These are phyloP conservation scores for Sesbania bispinosa DNA, from an alignment of 306 rosid species.

Conservation along the genomic window DNA sequence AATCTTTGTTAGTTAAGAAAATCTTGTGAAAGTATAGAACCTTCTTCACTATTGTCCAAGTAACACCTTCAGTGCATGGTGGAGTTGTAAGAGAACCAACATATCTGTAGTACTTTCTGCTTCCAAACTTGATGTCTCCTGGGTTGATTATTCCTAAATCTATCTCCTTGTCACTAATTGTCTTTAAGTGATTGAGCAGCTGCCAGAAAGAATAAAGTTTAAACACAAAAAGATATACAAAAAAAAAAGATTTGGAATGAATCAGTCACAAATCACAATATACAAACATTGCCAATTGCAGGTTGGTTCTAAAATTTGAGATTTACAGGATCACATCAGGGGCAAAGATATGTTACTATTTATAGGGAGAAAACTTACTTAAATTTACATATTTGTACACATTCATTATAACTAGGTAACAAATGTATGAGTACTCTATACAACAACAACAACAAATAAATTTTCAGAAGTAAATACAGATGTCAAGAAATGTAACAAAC, in stretches of 20 bases:
- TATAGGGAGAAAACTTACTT: no score
- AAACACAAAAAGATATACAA: neutral
- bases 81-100: slow-evolving; percentile 76
- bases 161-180: slow-evolving; percentile 33
- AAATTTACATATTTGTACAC: no score
- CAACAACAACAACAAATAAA: neutral
- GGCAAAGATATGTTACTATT: no score
- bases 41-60: slow-evolving; percentile 67
- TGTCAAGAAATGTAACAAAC: slow-evolving; percentile 27
- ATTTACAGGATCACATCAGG: neutral
- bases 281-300: neutral
- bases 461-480: neutral
- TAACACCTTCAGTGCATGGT: slow-evolving; percentile 76
- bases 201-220: slow-evolving; percentile 11
- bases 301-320: neutral
- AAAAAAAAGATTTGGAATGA: neutral
- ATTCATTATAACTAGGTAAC: no score
- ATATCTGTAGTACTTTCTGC: slow-evolving; percentile 69
- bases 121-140: slow-evolving; percentile 46
- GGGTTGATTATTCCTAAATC: slow-evolving; percentile 58
- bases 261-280: neutral
- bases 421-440: neutral
- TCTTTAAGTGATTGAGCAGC: slow-evolving; percentile 43
- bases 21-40: slow-evolving; percentile 17
- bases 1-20: neutral